phyloP scores from a whole-genome alignment of 495 filamentous ascomycete species.

The Parathielavia appendiculata region DNA sequence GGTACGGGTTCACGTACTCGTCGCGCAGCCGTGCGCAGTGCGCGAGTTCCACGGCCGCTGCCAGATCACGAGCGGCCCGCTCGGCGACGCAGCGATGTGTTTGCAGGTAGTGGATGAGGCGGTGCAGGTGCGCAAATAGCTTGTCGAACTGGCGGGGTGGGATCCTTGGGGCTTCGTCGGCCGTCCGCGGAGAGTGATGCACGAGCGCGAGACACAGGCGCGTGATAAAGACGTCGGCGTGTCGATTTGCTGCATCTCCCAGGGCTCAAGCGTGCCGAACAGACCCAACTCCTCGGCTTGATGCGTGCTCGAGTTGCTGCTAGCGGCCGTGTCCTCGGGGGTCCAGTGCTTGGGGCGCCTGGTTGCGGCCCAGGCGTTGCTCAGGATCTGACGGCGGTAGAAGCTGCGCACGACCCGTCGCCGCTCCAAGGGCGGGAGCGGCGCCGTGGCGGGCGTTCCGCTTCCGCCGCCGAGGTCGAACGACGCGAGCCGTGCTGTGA shows the following conservation, averaged over 20 bases:
- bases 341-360: neutral
- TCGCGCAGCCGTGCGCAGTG: neutral
- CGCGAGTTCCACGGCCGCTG: neutral
- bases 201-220: slow-evolving; percentile 3
- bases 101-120: neutral
- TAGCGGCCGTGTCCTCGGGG: neutral
- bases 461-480: neutral
- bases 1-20: neutral
- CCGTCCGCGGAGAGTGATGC: neutral
- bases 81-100: neutral
- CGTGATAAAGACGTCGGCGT: neutral
- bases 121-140: neutral
- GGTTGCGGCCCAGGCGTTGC: neutral
- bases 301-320: neutral
- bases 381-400: neutral
- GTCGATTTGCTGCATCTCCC: slow-evolving; percentile 4
- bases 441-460: neutral
- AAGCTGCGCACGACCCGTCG: neutral
- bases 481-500: neutral
- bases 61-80: neutral
- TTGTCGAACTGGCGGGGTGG: neutral
- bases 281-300: neutral
- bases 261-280: neutral
- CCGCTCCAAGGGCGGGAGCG: neutral
- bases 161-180: neutral